Conservation (phyloP, 345 rosid genomes). For the Eucalyptus victrix region DNA sequence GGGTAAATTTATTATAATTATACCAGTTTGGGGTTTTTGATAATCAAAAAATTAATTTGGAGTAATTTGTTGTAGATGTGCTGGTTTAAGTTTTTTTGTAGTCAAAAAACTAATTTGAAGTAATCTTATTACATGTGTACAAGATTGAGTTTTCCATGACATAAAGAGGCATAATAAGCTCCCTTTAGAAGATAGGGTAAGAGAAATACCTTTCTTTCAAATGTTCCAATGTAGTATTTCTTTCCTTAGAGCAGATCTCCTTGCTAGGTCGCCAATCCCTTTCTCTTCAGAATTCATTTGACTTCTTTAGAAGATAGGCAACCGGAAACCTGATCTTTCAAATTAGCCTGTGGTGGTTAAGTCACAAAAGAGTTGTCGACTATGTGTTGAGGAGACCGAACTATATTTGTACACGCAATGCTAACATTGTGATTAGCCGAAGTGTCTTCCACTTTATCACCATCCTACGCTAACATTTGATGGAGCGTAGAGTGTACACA, state of each 20-base stretch:
- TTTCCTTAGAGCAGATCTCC: neutral
- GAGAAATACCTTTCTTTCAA: neutral
- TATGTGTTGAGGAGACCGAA: neutral
- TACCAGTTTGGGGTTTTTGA: too few relatives aligned
- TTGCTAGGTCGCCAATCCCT: neutral
- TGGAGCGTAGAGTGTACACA: neutral
- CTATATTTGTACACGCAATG: neutral
- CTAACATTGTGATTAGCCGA: neutral
- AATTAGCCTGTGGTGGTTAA: neutral
- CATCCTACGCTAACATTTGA: neutral
- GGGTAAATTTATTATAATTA: fast-evolving
- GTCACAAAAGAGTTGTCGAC: neutral
- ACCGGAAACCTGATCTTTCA: neutral
- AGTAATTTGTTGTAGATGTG: too few relatives aligned
- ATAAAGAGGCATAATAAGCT: neutral
- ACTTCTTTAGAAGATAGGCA: neutral
- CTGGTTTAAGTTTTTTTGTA: too few relatives aligned
- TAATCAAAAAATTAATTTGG: fast-evolving
- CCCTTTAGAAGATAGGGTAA: neutral
- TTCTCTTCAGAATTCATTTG: neutral
- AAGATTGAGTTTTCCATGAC: too few relatives aligned
- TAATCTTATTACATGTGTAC: too few relatives aligned
- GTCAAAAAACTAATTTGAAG: too few relatives aligned
- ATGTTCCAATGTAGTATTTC: neutral
- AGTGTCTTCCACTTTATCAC: neutral